These are phyloP conservation scores for Solanum neorickii DNA, from an alignment of 257 asterid species.

Conservation along the genomic window DNA sequence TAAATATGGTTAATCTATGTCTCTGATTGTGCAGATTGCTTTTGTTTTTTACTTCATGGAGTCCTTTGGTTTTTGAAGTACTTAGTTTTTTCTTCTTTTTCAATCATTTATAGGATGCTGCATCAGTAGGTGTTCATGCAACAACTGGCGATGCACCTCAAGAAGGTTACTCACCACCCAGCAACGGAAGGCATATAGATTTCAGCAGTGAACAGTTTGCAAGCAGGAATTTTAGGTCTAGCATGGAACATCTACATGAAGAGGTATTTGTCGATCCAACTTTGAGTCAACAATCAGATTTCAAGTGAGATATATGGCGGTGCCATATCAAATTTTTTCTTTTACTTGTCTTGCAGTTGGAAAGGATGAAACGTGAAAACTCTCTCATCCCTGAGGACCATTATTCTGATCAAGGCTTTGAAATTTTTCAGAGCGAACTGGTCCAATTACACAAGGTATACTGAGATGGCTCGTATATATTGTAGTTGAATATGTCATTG, in stretches of 20 bases:
- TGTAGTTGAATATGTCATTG: background rate
- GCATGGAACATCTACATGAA: slow-evolving; percentile 73
- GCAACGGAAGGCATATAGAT: slow-evolving; percentile 25
- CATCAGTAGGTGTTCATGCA: slow-evolving; percentile 2
- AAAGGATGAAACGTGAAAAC: slow-evolving; percentile 85
- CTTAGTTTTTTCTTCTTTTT: background rate
- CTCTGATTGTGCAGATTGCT: background rate
- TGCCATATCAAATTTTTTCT: background rate
- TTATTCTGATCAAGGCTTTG: slow-evolving; percentile 23
- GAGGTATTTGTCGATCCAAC: slow-evolving; percentile 38
- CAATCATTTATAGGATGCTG: slow-evolving; percentile 24
- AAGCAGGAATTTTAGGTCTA: slow-evolving; percentile 52
- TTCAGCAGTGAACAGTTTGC: slow-evolving; percentile 17
- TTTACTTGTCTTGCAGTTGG: slow-evolving; percentile 49
- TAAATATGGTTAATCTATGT: background rate
- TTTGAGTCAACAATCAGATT: background rate
- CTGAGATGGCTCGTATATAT: background rate
- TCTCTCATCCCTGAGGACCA: slow-evolving; percentile 16
- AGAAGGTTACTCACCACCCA: slow-evolving; percentile 15
- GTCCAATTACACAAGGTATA: slow-evolving; percentile 59
- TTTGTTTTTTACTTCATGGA: background rate
- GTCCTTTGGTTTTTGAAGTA: slow-evolving; percentile 6
- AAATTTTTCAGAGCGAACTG: slow-evolving; percentile 43
- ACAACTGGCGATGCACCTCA: slow-evolving; percentile 7
- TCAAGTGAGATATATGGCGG: background rate